Base-by-base conservation (phyloP, 164 flowering plant species). In the Euptelea pleiosperma region DNA sequence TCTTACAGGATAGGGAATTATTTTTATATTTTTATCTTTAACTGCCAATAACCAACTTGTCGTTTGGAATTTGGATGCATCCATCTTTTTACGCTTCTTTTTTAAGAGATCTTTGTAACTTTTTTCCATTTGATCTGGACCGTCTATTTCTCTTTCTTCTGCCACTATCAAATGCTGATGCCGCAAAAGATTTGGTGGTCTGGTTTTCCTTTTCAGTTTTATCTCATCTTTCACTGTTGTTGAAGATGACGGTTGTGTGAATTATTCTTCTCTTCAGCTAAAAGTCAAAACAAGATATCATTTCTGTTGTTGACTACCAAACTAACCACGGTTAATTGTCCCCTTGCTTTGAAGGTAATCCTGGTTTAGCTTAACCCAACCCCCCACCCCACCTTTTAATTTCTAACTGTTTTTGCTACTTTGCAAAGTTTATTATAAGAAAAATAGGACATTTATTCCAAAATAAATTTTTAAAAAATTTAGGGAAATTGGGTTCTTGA, bases 1-100 rank as follows among this genome's bases (percentile, higher is more conserved):
- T n/a, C n/a, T n/a, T n/a, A n/a, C n/a, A n/a, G n/a, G n/a, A n/a
- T 19, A 11, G 51, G 40, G 18, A 2, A 7, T 19, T 52, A 33
- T 3, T 2, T 1, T 16, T 9, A n/a, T n/a, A 21, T 36, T 45
- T 34, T 24, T 24, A 8, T 14, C 8, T 36, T 57, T 36, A 67
- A 73, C 72, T 65, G 76, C 47, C 73, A 44, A 29, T 57, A 72
- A 73, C 76, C 46, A 65, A 61, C 70, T 58, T 61, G 52, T 49
- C 37, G 46, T 68, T 71, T 36, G 56, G 45, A 52, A 41, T 68
- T 71, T 36, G 56, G 45, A 52, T 57, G 31, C 9, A 14, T 44
- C 56, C 52, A 69, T 35, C 43, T 6, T 57, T 16, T 18, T 15
- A 25, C 30, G 28, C 53, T 44, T 39, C 19, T 30, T 34, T 60